These are phyloP conservation scores for Leishmania tarentolae DNA, from an alignment of 208 protist species.

Conservation along the genomic window DNA sequence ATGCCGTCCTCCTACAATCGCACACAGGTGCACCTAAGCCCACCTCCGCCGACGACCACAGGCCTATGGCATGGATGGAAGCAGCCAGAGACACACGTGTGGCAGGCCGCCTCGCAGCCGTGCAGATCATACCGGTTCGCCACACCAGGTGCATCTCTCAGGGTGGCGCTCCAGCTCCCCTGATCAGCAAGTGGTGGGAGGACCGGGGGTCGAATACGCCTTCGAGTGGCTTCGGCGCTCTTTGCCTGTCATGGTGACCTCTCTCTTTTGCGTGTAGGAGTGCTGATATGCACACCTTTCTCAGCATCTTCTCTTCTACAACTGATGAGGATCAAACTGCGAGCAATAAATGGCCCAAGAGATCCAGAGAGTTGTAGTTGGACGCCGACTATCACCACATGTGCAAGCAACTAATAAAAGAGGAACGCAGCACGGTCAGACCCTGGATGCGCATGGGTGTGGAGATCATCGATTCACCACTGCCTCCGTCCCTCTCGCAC, in stretches of 20 bases:
- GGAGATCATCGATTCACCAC: neutral
- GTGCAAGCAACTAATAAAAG: neutral
- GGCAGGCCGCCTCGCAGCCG: too few species aligned
- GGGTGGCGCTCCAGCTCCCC: neutral
- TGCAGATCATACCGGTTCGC: neutral
- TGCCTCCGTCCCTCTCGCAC: neutral
- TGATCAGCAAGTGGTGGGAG: neutral
- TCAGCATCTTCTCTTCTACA: conserved; percentile 31
- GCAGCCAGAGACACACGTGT: neutral
- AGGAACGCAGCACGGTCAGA: neutral
- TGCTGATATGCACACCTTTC: neutral
- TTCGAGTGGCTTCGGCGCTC: neutral
- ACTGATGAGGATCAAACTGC: conserved; percentile 45
- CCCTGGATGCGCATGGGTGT: neutral
- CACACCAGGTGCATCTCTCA: neutral
- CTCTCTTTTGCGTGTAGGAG: too few species aligned
- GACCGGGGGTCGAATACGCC: neutral
- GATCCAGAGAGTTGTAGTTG: conserved; percentile 55
- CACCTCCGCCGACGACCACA: neutral
- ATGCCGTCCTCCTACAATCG: neutral
- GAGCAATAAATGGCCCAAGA: conserved; percentile 20
- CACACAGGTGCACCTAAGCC: neutral
- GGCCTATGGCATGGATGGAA: neutral
- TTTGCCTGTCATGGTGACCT: neutral
- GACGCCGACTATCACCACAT: neutral